Conservation (phyloP, 2,329 filamentous ascomycete species). For the Neonectria punicea region DNA sequence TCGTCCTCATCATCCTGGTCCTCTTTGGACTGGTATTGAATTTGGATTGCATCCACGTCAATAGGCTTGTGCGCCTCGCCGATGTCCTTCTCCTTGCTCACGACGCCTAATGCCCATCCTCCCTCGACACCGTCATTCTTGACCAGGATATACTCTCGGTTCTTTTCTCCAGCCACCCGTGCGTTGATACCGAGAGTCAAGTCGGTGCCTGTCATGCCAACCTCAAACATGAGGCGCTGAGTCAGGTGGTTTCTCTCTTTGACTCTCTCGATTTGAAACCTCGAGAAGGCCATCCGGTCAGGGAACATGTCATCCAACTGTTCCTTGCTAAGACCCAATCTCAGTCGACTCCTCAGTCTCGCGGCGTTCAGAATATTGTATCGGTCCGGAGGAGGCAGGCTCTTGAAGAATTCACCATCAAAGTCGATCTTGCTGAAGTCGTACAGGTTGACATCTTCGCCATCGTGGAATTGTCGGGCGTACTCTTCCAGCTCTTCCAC, state of each 20-base stretch:
- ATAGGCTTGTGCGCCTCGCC: slow-evolving; percentile 89
- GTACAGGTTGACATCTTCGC: slow-evolving; percentile 91
- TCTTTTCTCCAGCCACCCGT: slow-evolving; percentile 84
- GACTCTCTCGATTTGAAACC: slow-evolving; percentile 95
- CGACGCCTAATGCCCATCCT: slow-evolving; percentile 94
- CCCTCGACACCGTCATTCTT: slow-evolving; percentile 96
- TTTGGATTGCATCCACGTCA: slow-evolving; percentile 79
- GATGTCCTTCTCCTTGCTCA: slow-evolving; percentile 83
- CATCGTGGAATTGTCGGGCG: slow-evolving; percentile 88
- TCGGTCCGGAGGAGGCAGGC: slow-evolving; percentile 86
- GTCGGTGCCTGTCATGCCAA: slow-evolving; percentile 85
- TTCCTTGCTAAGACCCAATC: slow-evolving; percentile 97
- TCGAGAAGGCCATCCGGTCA: slow-evolving; percentile 95
- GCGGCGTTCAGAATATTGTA: slow-evolving; percentile 99
- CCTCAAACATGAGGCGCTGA: slow-evolving; percentile 92
- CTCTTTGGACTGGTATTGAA: slow-evolving; percentile 66
- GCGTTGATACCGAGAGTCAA: slow-evolving; percentile 72
- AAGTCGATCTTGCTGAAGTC: slow-evolving; percentile 99
- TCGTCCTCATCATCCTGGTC: slow-evolving; percentile 76
- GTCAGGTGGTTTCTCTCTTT: slow-evolving; percentile 93
- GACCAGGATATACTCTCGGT: slow-evolving; percentile 93
- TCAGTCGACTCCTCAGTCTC: slow-evolving; percentile 83
- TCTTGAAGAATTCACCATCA: slow-evolving; percentile 93
- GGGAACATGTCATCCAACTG: slow-evolving; percentile 97
- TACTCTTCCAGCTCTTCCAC: slow-evolving; percentile 94